Evolutionary conservation across 1,284 basidiomycete genomes (phyloP), one percentile per base, ranked within the genome.

Genomic region (Trichosporon sp.): DNA sequence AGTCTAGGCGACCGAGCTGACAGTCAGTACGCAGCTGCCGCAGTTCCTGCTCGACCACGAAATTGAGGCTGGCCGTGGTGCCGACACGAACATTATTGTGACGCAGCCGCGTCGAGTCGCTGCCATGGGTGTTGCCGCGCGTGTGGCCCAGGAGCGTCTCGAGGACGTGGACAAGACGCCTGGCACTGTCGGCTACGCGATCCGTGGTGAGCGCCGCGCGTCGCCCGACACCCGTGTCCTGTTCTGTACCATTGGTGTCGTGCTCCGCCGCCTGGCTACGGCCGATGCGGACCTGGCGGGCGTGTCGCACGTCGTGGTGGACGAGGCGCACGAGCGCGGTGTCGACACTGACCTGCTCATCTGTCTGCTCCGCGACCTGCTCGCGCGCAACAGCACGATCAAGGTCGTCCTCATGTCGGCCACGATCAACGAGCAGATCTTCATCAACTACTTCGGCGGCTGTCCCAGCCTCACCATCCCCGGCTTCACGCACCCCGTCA

Each of bases 231-330:
- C 92, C 1, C 91, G 92, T 75, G 83, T 97, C 6, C 84, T 96
- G 16, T 98, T 97, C 79, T 94, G 94, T 78, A 98, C 95, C 0
- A 98, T 94, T 2, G 96, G 95, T 85, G 91, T 98, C 48, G 88
- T 96, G 1, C 87, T 98, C 40, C 87, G 94, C 69, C 88, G 94
- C 12, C 84, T 98, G 6, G 88, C 86, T 0, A 83, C 89, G n/a
- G 86, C 86, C 14, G 93, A 93, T 65, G 89, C 92, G 51, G 88
- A 88, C 68, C 84, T 98, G 16, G 81, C 87, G 32, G 87, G 89
- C 65, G 88, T 96, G 65, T 91, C 91, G 5, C 95, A 97, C 84
- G 87, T 98, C 38, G 86, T 98, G 63, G 92, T 98, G 12, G 96
- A 98, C 78, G 95, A 98, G 87, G 93, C 92, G 38, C 94, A 96